Evolutionary conservation across 2,329 filamentous ascomycete genomes (phyloP).

Genomic region (Hypoxylon sp.): DNA sequence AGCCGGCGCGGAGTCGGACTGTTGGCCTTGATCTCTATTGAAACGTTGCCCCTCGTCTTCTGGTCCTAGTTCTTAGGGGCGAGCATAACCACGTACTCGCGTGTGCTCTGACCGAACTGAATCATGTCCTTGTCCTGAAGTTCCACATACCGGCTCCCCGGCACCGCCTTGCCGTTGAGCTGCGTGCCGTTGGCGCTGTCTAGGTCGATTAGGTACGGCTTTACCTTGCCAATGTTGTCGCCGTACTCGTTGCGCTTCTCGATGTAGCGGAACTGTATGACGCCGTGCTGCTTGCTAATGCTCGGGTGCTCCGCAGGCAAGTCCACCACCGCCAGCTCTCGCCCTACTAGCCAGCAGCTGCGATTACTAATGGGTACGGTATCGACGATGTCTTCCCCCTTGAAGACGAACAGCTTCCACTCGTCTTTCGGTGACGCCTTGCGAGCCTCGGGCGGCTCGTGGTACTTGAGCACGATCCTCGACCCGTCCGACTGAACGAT

Average conservation of each 20-base stretch:
- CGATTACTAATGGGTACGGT: slow-evolving; percentile 78
- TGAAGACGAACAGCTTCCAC: slow-evolving; percentile 96
- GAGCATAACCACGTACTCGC: slow-evolving; percentile 97
- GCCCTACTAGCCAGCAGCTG: slow-evolving; percentile 90
- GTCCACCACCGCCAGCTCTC: slow-evolving; percentile 83
- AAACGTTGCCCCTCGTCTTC: slow-evolving; percentile 19
- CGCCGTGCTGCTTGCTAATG: slow-evolving; percentile 94
- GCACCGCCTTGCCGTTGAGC: slow-evolving; percentile 78
- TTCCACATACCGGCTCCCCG: slow-evolving; percentile 83
- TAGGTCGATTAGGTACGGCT: slow-evolving; percentile 90
- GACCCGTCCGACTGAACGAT: slow-evolving; percentile 75
- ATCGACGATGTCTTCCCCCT: slow-evolving; percentile 79
- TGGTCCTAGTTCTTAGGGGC: slow-evolving; percentile 55
- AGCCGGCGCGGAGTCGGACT: slow-evolving; percentile 7
- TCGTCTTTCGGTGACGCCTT: slow-evolving; percentile 80
- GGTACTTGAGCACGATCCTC: slow-evolving; percentile 87
- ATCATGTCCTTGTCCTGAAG: slow-evolving; percentile 88
- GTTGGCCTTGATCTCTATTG: slow-evolving; percentile 12
- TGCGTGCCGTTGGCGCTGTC: slow-evolving; percentile 91
- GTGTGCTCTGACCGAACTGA: slow-evolving; percentile 83
- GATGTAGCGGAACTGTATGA: slow-evolving; percentile 88
- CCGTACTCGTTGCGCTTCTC: slow-evolving; percentile 87
- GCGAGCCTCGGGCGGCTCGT: slow-evolving; percentile 91
- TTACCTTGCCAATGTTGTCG: slow-evolving; percentile 79
- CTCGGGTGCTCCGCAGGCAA: slow-evolving; percentile 87